These are phyloP conservation scores for Apiospora malaysiana DNA, from an alignment of 2,329 filamentous ascomycete genomes.

Conservation along the genomic window DNA sequence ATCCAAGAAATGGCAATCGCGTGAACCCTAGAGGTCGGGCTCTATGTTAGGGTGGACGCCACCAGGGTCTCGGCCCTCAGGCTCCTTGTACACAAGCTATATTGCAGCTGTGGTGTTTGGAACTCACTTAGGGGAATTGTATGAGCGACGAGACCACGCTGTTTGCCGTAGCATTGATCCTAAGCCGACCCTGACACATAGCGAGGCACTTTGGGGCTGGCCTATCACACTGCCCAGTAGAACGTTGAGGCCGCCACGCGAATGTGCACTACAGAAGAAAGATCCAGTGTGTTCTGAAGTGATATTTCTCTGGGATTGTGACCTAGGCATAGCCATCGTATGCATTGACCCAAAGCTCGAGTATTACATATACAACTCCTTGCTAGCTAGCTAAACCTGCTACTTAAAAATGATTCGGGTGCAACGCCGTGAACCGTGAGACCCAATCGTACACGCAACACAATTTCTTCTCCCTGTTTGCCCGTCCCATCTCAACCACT, in stretches of 20 bases:
- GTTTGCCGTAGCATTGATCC: too few relatives aligned
- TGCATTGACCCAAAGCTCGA: neutral
- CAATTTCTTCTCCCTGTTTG: neutral
- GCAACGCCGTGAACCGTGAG: constrained; percentile 9
- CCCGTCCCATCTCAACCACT: neutral
- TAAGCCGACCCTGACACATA: too few relatives aligned
- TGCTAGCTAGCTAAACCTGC: constrained; percentile 9
- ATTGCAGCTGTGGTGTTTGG: too few relatives aligned
- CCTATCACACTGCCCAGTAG: neutral
- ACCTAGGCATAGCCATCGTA: neutral
- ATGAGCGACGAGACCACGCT: too few relatives aligned
- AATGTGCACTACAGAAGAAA: neutral
- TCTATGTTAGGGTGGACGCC: too few relatives aligned
- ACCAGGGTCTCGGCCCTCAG: too few relatives aligned
- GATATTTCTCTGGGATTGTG: neutral
- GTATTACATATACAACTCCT: constrained; percentile 7
- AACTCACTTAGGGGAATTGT: too few relatives aligned
- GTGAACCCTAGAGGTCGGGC: too few relatives aligned
- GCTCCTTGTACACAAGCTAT: too few relatives aligned
- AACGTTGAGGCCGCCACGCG: neutral
- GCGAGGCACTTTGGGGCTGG: neutral
- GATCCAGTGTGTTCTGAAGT: neutral
- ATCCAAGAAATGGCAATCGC: too few relatives aligned
- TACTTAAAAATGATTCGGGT: constrained; percentile 3
- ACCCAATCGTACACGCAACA: constrained; percentile 11